Percentiles rank a stretch among this genome's conserved stretches.
Conservation (phyloP, 2,329 filamentous ascomycete species). For the Ascosphaera pollenicola region DNA sequence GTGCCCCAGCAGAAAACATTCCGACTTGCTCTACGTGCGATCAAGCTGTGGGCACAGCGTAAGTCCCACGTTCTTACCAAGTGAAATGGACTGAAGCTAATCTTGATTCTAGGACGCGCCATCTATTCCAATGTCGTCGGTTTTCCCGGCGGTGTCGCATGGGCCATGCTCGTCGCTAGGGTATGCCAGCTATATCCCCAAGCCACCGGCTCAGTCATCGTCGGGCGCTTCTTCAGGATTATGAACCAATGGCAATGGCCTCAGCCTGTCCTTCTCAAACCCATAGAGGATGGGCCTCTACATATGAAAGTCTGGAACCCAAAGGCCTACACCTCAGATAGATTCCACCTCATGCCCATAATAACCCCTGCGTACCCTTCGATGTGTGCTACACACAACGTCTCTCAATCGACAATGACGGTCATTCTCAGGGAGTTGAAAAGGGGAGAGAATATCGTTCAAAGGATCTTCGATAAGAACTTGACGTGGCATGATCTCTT, state of each 20-base stretch:
- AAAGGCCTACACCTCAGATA: slow-evolving; percentile 59
- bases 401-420: slow-evolving; percentile 64
- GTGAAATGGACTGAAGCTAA: background rate
- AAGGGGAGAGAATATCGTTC: slow-evolving; percentile 53
- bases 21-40: slow-evolving; percentile 64
- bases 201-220: slow-evolving; percentile 68
- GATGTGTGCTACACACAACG: slow-evolving; percentile 94
- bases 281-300: slow-evolving; percentile 60
- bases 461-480: slow-evolving; percentile 57
- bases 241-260: slow-evolving; percentile 89
- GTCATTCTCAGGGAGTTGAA: slow-evolving; percentile 69
- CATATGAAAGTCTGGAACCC: slow-evolving; percentile 89
- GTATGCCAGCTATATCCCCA: slow-evolving; percentile 93
- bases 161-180: slow-evolving; percentile 91
- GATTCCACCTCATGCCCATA: slow-evolving; percentile 85
- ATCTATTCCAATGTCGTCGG: slow-evolving; percentile 95
- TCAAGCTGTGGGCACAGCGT: slow-evolving; percentile 90
- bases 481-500: slow-evolving; percentile 75
- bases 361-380: slow-evolving; percentile 95
- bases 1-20: slow-evolving; percentile 85
- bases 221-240: slow-evolving; percentile 85
- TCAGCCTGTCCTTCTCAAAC: slow-evolving; percentile 72
- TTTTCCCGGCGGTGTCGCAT: slow-evolving; percentile 89
- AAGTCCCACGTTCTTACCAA: slow-evolving; percentile 7
- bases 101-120: slow-evolving; percentile 35